Evolutionary conservation across 2,329 filamentous ascomycete genomes (phyloP).

Genomic region (Whalleya microplaca): DNA sequence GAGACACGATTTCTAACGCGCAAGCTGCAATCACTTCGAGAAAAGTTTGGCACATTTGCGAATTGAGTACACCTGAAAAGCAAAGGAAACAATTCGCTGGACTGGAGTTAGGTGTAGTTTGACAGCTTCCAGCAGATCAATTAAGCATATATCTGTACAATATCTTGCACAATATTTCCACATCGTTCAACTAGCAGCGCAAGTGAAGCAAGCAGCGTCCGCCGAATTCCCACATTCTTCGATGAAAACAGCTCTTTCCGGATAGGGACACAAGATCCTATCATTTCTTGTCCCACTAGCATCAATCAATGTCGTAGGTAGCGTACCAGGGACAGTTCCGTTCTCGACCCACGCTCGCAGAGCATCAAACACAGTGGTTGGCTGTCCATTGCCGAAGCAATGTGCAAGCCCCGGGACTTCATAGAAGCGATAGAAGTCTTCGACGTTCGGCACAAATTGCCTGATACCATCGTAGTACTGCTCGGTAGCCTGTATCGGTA

Average conservation of each 20-base stretch:
- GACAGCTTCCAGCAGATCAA: background rate
- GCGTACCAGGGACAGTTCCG: conserved; percentile 9
- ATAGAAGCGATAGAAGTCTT: conserved; percentile 24
- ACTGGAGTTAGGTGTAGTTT: background rate
- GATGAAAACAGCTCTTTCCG: conserved; percentile 1
- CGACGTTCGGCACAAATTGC: conserved; percentile 7
- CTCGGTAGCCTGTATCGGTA: conserved; percentile 20
- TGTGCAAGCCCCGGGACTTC: conserved; percentile 25
- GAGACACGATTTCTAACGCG: no score
- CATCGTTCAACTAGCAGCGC: background rate
- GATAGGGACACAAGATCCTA: conserved; percentile 12
- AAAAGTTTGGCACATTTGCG: background rate
- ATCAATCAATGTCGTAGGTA: conserved; percentile 5
- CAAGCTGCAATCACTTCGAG: background rate
- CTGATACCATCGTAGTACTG: conserved; percentile 20
- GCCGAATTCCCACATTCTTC: conserved; percentile 4
- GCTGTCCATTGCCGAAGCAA: conserved; percentile 24
- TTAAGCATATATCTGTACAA: background rate
- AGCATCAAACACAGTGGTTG: conserved; percentile 17
- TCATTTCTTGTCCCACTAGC: conserved; percentile 4
- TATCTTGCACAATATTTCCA: background rate
- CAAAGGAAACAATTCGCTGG: background rate
- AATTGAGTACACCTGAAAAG: background rate
- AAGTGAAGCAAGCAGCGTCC: conserved; percentile 9
- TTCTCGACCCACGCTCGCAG: conserved; percentile 25